Evolutionary conservation across 2,329 filamentous ascomycete genomes (phyloP).

Genomic region (Phyllosticta citriasiana): DNA sequence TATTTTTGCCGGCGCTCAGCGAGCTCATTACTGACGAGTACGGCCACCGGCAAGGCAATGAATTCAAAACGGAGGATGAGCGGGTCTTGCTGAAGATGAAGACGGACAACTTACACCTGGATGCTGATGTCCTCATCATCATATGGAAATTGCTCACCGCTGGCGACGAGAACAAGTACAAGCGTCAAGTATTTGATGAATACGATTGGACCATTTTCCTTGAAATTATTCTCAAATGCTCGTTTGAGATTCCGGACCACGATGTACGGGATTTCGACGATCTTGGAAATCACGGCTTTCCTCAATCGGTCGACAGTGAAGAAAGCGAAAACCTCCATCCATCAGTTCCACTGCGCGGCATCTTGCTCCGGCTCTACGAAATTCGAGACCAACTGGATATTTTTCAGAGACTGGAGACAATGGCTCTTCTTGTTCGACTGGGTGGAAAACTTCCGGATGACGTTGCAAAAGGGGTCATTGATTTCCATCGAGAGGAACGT

Average conservation of each 20-base stretch:
- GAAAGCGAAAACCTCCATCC: conserved; percentile 9
- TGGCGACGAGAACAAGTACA: conserved; percentile 3
- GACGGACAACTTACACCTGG: conserved; percentile 5
- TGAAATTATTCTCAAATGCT: conserved; percentile 7
- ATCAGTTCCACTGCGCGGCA: conserved; percentile 9
- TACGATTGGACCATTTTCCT: conserved; percentile 7
- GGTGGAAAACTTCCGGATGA: conserved; percentile 54
- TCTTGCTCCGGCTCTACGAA: conserved; percentile 20
- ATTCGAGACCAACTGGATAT: conserved; percentile 37
- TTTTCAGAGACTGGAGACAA: conserved; percentile 55
- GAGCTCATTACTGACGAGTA: conserved; percentile 4
- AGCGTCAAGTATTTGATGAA: conserved; percentile 4
- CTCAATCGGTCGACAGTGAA: background rate
- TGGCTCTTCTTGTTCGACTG: conserved; percentile 56
- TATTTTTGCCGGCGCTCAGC: conserved; percentile 11
- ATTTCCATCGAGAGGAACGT: conserved; percentile 58
- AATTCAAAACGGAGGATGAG: background rate
- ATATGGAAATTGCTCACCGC: conserved; percentile 7
- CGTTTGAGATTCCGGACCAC: conserved; percentile 3
- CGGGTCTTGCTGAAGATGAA: conserved; percentile 1
- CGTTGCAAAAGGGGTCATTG: conserved; percentile 53
- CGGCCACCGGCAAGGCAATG: background rate
- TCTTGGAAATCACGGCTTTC: background rate
- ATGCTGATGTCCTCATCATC: conserved; percentile 7
- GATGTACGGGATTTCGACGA: conserved; percentile 6